Evolutionary conservation across 139 green algal species (phyloP).

Genomic region (Trebouxia sp.): DNA sequence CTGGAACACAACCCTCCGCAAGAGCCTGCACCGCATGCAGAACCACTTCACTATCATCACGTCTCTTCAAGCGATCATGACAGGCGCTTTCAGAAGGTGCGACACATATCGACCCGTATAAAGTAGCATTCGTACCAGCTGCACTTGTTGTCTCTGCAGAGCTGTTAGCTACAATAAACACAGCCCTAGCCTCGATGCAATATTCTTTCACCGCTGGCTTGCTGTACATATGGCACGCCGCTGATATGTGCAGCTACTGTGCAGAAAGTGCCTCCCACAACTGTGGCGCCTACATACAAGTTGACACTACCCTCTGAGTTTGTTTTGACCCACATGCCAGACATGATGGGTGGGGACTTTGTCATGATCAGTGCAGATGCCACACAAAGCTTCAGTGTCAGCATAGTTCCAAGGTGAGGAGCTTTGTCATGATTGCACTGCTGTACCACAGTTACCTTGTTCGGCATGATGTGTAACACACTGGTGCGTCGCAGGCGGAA

Average conservation of each 20-base stretch:
- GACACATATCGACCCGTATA: neutral
- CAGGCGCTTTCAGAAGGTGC: conserved; percentile 20
- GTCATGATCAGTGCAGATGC: conserved; percentile 34
- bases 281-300: conserved; percentile 44
- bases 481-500: conserved; percentile 30
- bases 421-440: neutral
- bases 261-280: conserved; percentile 41
- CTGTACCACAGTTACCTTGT: too few relatives aligned
- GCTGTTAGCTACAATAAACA: too few relatives aligned
- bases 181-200: too few relatives aligned
- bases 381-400: conserved; percentile 29
- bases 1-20: neutral
- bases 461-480: neutral
- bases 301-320: conserved; percentile 51
- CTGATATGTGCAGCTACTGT: too few relatives aligned
- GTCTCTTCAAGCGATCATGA: conserved; percentile 22
- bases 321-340: conserved; percentile 42
- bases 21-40: neutral
- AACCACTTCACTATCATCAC: neutral
- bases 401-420: conserved; percentile 35
- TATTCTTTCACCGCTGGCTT: neutral
- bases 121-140: too few relatives aligned
- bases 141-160: neutral
- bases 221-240: too few relatives aligned
- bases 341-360: conserved; percentile 44